Evolutionary conservation across 106 monocot genomes (phyloP).

Genomic region (Dioscorea alata): DNA sequence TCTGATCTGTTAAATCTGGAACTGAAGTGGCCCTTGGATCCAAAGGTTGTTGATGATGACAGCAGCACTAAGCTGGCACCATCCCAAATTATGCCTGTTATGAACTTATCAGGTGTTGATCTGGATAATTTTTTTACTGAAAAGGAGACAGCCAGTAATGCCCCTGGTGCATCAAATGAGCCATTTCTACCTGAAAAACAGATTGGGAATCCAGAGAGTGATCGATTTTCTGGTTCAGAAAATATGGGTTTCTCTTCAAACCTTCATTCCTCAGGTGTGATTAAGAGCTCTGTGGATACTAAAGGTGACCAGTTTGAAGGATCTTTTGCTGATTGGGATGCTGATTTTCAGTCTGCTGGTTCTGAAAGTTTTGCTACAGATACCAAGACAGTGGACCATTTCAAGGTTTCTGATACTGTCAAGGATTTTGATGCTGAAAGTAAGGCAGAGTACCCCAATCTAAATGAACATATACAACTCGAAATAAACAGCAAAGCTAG

Average conservation of each 20-base stretch:
- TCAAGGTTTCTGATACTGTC: not conserved
- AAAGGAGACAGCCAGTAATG: constrained; percentile 7
- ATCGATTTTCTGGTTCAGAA: constrained; percentile 17
- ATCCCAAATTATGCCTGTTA: constrained; percentile 14
- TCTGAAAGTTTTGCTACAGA: constrained; percentile 6
- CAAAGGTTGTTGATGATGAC: constrained; percentile 13
- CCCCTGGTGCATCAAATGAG: constrained; percentile 7
- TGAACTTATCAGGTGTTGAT: constrained; percentile 61
- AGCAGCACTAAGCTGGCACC: constrained; percentile 8
- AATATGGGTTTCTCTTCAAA: constrained; percentile 26
- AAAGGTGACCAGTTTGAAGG: constrained; percentile 15
- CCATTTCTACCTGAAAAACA: constrained; percentile 6
- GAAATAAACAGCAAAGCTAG: not conserved
- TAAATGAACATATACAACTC: not conserved
- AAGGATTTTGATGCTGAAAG: constrained; percentile 5
- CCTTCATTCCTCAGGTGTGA: constrained; percentile 16
- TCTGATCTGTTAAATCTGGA: constrained; percentile 60
- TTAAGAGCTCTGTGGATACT: constrained; percentile 13
- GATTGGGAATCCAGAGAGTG: constrained; percentile 5
- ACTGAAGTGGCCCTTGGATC: constrained; percentile 38
- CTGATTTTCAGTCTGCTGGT: constrained; percentile 57
- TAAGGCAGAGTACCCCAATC: not conserved
- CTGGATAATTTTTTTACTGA: constrained; percentile 64
- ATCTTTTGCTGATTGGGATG: constrained; percentile 64
- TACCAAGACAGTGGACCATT: constrained; percentile 6